A percentile compares a stretch with the other conserved stretches of the same genome.
Conservation (phyloP, 352 stramenopile species). For the Globisporangium alternatum region DNA sequence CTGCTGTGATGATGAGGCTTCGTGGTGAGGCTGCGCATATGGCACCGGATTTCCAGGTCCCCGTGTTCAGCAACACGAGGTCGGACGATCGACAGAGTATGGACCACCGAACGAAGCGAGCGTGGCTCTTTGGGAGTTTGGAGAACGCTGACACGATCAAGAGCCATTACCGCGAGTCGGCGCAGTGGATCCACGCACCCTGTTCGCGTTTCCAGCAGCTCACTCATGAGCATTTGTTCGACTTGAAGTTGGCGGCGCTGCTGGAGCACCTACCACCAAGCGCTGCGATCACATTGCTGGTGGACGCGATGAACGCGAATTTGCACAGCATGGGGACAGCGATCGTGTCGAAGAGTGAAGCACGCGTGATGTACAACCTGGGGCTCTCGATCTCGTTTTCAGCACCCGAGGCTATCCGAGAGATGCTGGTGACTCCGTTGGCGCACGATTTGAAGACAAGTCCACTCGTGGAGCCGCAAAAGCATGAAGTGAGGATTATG, state of each 20-base stretch:
- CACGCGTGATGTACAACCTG: conserved; percentile 5
- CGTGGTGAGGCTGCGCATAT: background rate
- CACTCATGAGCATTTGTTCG: conserved; percentile 24
- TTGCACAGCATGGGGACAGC: background rate
- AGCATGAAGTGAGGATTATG: conserved; percentile 17
- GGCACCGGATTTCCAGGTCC: background rate
- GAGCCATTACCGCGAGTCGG: conserved; percentile 17
- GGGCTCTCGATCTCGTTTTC: conserved; percentile 25
- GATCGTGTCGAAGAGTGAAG: background rate
- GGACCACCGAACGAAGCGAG: background rate
- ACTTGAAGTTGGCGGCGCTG: conserved; percentile 24
- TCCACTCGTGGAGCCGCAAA: conserved; percentile 10
- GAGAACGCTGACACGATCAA: conserved; percentile 26
- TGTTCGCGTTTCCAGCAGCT: conserved; percentile 36
- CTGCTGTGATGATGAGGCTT: background rate
- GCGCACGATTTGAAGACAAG: conserved; percentile 27
- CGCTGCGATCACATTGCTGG: conserved; percentile 8
- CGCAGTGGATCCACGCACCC: conserved; percentile 21
- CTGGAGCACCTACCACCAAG: conserved; percentile 23
- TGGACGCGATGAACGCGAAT: background rate
- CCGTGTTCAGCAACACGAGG: background rate
- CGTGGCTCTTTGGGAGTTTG: conserved; percentile 30
- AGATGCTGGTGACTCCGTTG: conserved; percentile 26
- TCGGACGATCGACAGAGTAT: background rate
- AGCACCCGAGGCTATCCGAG: conserved; percentile 16